These are phyloP conservation scores for Nadsonia starkeyi-henricii DNA, from an alignment of 1,139 yeast genomes.

Conservation along the genomic window DNA sequence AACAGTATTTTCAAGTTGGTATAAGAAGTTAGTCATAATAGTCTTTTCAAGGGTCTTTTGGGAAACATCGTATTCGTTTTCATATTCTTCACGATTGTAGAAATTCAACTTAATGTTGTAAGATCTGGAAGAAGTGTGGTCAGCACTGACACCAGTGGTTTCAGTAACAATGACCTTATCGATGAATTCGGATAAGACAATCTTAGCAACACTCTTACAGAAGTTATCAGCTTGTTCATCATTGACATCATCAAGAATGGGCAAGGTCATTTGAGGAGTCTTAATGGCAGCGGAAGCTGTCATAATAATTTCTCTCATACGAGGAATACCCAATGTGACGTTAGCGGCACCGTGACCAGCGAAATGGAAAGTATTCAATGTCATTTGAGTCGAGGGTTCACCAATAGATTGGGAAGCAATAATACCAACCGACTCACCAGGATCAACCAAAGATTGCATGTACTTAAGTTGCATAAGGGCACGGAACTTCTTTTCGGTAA, in stretches of 20 bases:
- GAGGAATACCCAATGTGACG: conserved; percentile 98
- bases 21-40: conserved; percentile 50
- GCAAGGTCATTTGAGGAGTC: conserved; percentile 97
- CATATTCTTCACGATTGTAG: conserved; percentile 66
- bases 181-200: conserved; percentile 75
- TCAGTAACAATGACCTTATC: conserved; percentile 80
- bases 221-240: conserved; percentile 86
- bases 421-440: conserved; percentile 98
- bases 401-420: conserved; percentile 98
- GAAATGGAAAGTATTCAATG: conserved; percentile 97
- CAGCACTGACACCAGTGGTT: conserved; percentile 47
- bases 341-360: conserved; percentile 99
- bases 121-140: conserved; percentile 47
- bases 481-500: conserved; percentile 78
- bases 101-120: conserved; percentile 64
- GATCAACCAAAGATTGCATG: conserved; percentile 88
- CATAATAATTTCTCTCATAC: conserved; percentile 99
- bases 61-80: conserved; percentile 75
- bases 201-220: conserved; percentile 81
- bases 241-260: conserved; percentile 60
- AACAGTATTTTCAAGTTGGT: conserved; percentile 56
- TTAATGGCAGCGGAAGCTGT: conserved; percentile 90
- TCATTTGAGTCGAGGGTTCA: conserved; percentile 99
- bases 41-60: conserved; percentile 66
- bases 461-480: conserved; percentile 97